Evolutionary conservation across 345 rosid species (phyloP).

Genomic region (Isatis tinctoria): DNA sequence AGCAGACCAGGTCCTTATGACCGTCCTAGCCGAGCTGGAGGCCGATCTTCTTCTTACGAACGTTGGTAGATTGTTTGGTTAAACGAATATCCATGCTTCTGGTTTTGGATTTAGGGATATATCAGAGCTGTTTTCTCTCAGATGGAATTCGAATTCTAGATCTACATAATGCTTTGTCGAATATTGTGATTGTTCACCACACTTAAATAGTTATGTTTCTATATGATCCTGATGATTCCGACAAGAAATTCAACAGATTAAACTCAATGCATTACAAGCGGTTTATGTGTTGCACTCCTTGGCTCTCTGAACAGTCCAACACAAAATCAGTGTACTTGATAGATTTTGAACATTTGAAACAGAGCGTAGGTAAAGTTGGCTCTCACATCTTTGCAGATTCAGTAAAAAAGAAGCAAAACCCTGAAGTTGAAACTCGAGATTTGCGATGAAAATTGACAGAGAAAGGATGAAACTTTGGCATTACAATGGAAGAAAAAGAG

Average conservation of each 20-base stretch:
- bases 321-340: neutral
- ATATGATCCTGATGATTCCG: neutral
- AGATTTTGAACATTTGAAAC: neutral
- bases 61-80: conserved; percentile 43
- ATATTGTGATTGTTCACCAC: neutral
- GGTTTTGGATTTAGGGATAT: neutral
- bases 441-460: neutral
- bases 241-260: neutral
- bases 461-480: neutral
- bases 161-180: neutral
- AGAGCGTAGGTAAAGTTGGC: neutral
- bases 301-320: neutral
- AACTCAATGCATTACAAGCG: neutral
- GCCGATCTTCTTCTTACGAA: conserved; percentile 63
- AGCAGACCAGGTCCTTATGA: conserved; percentile 66
- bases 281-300: neutral
- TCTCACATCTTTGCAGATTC: neutral
- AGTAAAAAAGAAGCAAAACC: neutral
- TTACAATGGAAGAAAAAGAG: conserved; percentile 2
- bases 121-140: neutral
- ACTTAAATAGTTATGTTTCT: neutral
- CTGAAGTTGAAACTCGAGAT: neutral
- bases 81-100: neutral
- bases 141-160: neutral
- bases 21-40: conserved; percentile 62